These are phyloP conservation scores for Somion occarium DNA, from an alignment of 1,284 basidiomycete genomes.

Conservation along the genomic window DNA sequence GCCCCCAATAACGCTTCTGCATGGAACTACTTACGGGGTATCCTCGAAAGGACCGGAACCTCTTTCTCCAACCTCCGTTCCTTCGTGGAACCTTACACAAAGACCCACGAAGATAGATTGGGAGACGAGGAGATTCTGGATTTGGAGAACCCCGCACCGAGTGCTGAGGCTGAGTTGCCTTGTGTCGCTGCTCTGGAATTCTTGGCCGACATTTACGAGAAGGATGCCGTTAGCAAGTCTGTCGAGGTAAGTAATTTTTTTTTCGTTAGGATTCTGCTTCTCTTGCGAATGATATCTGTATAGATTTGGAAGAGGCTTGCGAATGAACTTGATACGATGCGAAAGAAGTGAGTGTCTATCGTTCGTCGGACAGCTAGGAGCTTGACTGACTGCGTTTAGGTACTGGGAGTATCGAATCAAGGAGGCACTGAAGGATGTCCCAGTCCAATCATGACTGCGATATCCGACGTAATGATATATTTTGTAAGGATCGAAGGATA, in stretches of 20 bases:
- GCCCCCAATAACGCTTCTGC: slow-evolving; percentile 90
- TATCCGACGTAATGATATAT: no score
- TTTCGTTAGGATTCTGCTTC: slow-evolving; percentile 8
- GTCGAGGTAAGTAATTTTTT: slow-evolving; percentile 38
- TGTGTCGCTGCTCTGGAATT: slow-evolving; percentile 81
- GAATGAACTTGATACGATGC: slow-evolving; percentile 69
- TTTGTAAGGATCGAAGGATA: no score
- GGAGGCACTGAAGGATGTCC: slow-evolving; percentile 5
- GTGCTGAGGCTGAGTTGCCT: slow-evolving; percentile 67
- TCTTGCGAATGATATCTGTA: slow-evolving; percentile 5
- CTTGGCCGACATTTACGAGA: slow-evolving; percentile 73
- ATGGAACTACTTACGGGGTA: slow-evolving; percentile 90
- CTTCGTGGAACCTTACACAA: slow-evolving; percentile 66
- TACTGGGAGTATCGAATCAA: slow-evolving; percentile 22
- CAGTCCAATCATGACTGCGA: no score
- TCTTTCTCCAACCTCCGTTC: slow-evolving; percentile 52
- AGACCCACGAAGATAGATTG: slow-evolving; percentile 18
- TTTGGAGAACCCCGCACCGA: slow-evolving; percentile 68
- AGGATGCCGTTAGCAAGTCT: slow-evolving; percentile 48
- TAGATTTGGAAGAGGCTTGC: slow-evolving; percentile 73
- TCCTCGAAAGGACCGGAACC: slow-evolving; percentile 54
- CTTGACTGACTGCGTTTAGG: slow-evolving; percentile 17
- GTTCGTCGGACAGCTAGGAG: slow-evolving; percentile 8
- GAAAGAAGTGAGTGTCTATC: slow-evolving; percentile 58
- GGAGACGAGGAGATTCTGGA: slow-evolving; percentile 44